Evolutionary conservation across 306 rosid species (phyloP), one percentile per base, ranked within the genome.

Genomic region (Trifolium repens): DNA sequence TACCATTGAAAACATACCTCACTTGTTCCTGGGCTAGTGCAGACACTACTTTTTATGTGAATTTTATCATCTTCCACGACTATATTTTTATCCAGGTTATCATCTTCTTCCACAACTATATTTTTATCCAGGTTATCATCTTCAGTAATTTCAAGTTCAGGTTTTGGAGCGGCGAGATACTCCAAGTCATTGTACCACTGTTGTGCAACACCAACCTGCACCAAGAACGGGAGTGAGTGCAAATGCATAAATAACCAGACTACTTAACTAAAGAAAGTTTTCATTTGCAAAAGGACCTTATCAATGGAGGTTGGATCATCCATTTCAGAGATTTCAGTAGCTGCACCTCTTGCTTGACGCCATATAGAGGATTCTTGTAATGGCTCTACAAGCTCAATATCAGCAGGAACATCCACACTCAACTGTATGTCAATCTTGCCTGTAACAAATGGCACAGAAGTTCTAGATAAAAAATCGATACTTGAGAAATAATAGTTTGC

Each of bases 131-230:
- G 75, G 67, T 32, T 32, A 32, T 55, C 75, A 30, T 83, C 87
- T 81, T 81, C 88, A 73, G 44, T 71, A 58, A 73, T 26, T 72
- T 88, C 94, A 42, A 87, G 35, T 67, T 83, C 89, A 72, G 87
- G 74, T 42, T 76, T 57, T 47, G 89, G 84, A 67, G 85, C 57
- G 43, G 91, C 94, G 19, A 94, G 87, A 76, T 76, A 12, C 71
- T 94, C 98, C 83, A 91, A 81, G 63, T 90, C 97, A 60, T 87
- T 90, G 24, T 90, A 94, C 96, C 96, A 94, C 80, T 86, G 83
- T 74, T 94, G 98, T 46, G 97, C 91, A 80, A 81, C 76, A 13
- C 97, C 93, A 70, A 75, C 89, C 98, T 94, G 81, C 77, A 78
- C 61, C 68, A 69, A 77, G 81, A 78, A 68, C 10, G 26, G 69